phyloP scores from a whole-genome alignment of 1,284 basidiomycete genomes.

The Rhizoctonia solani region DNA sequence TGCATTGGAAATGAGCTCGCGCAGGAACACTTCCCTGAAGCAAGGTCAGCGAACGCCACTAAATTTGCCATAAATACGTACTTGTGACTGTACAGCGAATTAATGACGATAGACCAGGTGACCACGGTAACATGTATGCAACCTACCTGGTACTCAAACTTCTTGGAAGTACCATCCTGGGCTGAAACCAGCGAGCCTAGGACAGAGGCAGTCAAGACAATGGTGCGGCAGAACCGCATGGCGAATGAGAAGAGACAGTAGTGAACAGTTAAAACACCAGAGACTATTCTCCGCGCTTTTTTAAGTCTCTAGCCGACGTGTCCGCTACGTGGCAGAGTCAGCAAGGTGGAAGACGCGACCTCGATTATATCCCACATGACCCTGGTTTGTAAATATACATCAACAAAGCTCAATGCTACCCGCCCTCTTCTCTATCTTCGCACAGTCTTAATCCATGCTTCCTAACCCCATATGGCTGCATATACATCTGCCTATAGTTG shows the following conservation, averaged over 20 bases:
- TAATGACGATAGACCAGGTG: constrained; percentile 89
- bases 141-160: constrained; percentile 78
- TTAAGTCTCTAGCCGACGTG: constrained; percentile 18
- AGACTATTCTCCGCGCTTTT: neutral
- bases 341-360: constrained; percentile 18
- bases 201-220: constrained; percentile 58
- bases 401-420: constrained; percentile 5
- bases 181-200: constrained; percentile 57
- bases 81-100: constrained; percentile 56
- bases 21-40: constrained; percentile 77
- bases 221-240: constrained; percentile 65
- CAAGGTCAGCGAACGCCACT: constrained; percentile 51
- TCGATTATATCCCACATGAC: constrained; percentile 20
- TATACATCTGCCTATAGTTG: neutral
- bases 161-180: constrained; percentile 58
- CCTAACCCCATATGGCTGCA: constrained; percentile 1
- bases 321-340: constrained; percentile 33
- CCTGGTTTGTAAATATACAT: constrained; percentile 16
- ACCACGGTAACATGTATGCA: constrained; percentile 45
- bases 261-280: neutral
- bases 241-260: constrained; percentile 27
- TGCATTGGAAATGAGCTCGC: constrained; percentile 91
- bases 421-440: constrained; percentile 10
- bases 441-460: neutral
- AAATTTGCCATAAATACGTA: constrained; percentile 65